Evolutionary conservation across 2,329 filamentous ascomycete genomes (phyloP), one percentile per base, ranked within the genome.

Genomic region (Alternaria dauci): DNA sequence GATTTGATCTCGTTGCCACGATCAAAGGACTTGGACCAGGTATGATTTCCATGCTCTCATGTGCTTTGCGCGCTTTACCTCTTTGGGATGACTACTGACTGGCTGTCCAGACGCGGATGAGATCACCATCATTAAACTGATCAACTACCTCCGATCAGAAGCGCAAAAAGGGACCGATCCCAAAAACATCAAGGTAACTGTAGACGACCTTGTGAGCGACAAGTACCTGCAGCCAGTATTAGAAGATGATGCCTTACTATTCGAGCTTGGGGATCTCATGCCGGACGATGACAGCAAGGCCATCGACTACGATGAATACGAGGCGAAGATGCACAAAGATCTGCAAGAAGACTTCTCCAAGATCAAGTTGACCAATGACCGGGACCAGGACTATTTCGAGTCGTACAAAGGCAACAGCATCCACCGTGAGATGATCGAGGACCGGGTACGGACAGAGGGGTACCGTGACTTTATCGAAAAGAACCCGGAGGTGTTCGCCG

Each of bases 391-490:
- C 65, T 90, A 90, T 69, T 90, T 90, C 70, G 83, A 84, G 23
- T 88, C 87, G 0, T 90, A 90, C 74, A 84, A 87, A 50, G 68
- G 68, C 32, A 65, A 74, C 91, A 92, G 93, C 58, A 97, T 98
- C 57, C 94, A 98, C 77, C 93, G 97, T 76, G 93, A 91, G 8
- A 98, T 98, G 94, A 86, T 98, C 63, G 96, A 97, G 77, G 94
- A 98, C 74, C 84, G 87, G 0, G 85, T 97, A 41, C 90, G 94
- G 52, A 98, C 94, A 11, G 91, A 97, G 71, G 90, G 92, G 3
- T 98, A 98, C 80, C 89, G 94, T 46, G 93, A 98, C 80, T 97
- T 97, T 76, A 93, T 97, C 72, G 97, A 97, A 81, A 88, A 89
- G 68, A 93, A 97, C 81, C 95, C 96, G 78, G 84, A 92, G 67